Evolutionary conservation across 371 early-diverging fungal genomes (phyloP).

Genomic region (Entomophthora muscae): DNA sequence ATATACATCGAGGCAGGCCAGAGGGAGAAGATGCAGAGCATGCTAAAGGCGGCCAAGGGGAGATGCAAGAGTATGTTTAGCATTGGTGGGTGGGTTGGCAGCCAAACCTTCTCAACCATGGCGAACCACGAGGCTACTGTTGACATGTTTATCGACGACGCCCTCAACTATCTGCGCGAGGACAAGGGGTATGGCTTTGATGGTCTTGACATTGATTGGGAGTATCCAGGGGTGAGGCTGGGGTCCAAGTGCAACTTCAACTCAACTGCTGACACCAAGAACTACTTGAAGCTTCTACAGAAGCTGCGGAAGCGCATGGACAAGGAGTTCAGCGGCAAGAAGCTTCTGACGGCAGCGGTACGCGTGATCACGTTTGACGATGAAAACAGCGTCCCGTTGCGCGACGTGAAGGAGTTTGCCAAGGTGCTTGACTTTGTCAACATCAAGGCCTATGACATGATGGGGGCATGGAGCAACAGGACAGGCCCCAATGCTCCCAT

Average conservation of each 20-base stretch:
- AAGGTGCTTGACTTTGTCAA: conserved; percentile 33
- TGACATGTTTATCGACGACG: conserved; percentile 24
- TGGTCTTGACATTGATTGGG: conserved; percentile 44
- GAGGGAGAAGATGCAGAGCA: background rate
- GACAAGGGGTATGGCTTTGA: conserved; percentile 20
- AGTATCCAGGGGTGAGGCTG: conserved; percentile 51
- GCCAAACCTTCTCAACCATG: conserved; percentile 39
- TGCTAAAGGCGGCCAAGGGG: background rate
- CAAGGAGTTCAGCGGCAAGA: conserved; percentile 27
- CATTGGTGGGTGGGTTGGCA: conserved; percentile 63
- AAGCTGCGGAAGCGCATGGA: conserved; percentile 41
- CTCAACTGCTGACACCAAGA: conserved; percentile 29
- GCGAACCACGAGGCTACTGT: conserved; percentile 20
- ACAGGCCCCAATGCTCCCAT: conserved; percentile 52
- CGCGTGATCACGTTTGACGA: conserved; percentile 38
- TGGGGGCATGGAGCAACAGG: conserved; percentile 33
- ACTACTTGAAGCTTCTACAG: conserved; percentile 31
- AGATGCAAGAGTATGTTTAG: conserved; percentile 30
- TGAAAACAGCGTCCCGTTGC: conserved; percentile 24
- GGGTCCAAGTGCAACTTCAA: conserved; percentile 47
- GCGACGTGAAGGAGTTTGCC: conserved; percentile 33
- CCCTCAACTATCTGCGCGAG: conserved; percentile 3
- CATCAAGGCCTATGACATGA: conserved; percentile 33
- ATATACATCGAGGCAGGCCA: background rate
- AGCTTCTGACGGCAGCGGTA: conserved; percentile 34